Evolutionary conservation across 2,329 filamentous ascomycete genomes (phyloP).

Genomic region (Aspergillus costaricaensis): DNA sequence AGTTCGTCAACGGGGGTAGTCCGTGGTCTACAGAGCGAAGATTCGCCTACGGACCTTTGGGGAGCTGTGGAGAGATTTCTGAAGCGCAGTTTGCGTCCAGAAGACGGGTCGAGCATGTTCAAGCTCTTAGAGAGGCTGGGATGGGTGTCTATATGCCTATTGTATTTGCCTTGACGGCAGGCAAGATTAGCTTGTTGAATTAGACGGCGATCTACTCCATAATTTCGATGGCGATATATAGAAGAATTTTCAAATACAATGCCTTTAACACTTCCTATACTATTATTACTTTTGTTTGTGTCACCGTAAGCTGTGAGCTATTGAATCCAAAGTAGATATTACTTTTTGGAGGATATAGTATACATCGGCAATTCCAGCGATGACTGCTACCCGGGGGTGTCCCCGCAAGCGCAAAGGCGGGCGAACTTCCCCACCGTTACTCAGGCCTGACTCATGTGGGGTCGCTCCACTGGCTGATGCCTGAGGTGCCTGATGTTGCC

Average conservation of each 20-base stretch:
- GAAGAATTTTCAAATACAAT: too few species aligned
- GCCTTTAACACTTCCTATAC: too few species aligned
- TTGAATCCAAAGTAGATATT: background rate
- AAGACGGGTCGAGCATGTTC: conserved; percentile 35
- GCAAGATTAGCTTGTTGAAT: conserved; percentile 48
- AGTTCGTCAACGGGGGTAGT: conserved; percentile 38
- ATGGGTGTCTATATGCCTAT: conserved; percentile 33
- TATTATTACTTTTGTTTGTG: too few species aligned
- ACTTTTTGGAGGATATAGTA: background rate
- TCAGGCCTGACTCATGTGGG: conserved; percentile 39
- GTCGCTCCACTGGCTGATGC: conserved; percentile 18
- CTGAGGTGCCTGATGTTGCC: too few species aligned
- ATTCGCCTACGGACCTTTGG: conserved; percentile 46
- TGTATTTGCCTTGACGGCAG: conserved; percentile 38
- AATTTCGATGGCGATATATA: too few species aligned
- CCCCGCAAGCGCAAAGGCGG: background rate
- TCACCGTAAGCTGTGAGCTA: too few species aligned
- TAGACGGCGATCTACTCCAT: conserved; percentile 16
- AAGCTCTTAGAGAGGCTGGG: conserved; percentile 33
- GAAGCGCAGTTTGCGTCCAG: conserved; percentile 35
- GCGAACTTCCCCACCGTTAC: conserved; percentile 26
- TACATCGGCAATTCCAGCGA: conserved; percentile 11
- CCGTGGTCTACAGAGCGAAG: conserved; percentile 39
- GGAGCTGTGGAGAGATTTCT: conserved; percentile 36
- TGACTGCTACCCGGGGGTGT: background rate